Base-by-base conservation (phyloP, 768 basidiomycete genomes). In the Naganishia kalamii region DNA sequence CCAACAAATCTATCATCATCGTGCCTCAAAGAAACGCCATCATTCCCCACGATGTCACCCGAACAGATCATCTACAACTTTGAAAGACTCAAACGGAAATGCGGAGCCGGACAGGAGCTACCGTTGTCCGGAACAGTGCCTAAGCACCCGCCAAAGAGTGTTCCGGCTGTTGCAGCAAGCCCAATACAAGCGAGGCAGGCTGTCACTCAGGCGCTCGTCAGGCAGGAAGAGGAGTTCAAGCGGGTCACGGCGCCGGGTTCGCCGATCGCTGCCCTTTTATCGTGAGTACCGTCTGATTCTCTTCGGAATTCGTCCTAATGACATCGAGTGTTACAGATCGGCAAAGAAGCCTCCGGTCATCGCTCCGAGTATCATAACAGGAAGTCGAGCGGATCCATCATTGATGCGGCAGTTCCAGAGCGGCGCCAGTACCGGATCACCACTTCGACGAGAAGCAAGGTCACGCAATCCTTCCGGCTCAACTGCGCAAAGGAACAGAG, bases 191-290 rank as follows among this genome's bases (percentile, higher is more conserved):
- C 52, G 37, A 51, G 62, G 19, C 52, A 63, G 32, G 62, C 62
- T 25, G 49, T 78, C 33, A 77, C 73, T 15, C 77, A 75, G 23
- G 71, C 70, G 29, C 70, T 78, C 62, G 65, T 75, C 48, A 71
- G 76, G 62, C 75, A 79, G 62, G 96, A 99, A 83, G 87, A 88
- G 76, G 96, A 98, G 77, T 97, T 98, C 86, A 88, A 89, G 80
- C 87, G 88, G 72, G 96, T 92, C 1, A 90, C 98, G 1, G 90
- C 92, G 74, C 94, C 93, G 6, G 92, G 90, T 46, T 90, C 88
- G 67, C 96, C 96, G 0, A 93, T 99, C 66, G 89, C 90, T 30
- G 90, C 90, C 2, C 80, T 99, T 52, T 83, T 99, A 71, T 88
- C 74, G 75, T 79, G 40, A 46, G 69, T 69, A 6, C 35, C 40